Conservation (phyloP, 345 rosid genomes). For the Erodium maritimum region DNA sequence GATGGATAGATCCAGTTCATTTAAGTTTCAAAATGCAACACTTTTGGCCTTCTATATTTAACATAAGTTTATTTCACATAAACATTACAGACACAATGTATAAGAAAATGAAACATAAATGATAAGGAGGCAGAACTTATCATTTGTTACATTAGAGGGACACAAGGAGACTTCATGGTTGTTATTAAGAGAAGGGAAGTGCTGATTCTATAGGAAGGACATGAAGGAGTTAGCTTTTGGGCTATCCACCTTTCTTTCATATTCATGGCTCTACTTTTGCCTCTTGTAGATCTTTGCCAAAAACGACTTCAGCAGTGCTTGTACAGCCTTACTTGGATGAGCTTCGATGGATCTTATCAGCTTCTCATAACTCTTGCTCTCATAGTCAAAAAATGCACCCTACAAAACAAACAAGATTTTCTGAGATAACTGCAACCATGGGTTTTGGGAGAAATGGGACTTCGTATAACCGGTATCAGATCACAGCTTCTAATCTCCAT, state of each 20-base stretch:
- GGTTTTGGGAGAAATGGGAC: too few relatives aligned
- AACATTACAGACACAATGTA: too few relatives aligned
- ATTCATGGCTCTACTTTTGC: constrained; percentile 25
- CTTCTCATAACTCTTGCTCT: constrained; percentile 65
- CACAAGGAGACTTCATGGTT: neutral
- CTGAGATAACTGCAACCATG: neutral
- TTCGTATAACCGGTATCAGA: too few relatives aligned
- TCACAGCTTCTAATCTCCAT: too few relatives aligned
- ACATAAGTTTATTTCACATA: too few relatives aligned
- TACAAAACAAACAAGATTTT: constrained; percentile 5
- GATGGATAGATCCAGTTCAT: too few relatives aligned
- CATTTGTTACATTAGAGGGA: neutral
- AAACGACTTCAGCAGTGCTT: constrained; percentile 76
- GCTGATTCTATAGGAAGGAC: too few relatives aligned
- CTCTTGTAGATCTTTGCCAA: constrained; percentile 86
- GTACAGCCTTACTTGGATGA: constrained; percentile 60
- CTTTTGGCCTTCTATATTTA: too few relatives aligned
- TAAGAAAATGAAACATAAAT: too few relatives aligned
- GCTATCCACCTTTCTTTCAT: neutral
- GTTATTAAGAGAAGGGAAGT: neutral
- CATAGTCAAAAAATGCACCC: constrained; percentile 60
- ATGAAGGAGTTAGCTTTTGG: too few relatives aligned
- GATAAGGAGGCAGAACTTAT: neutral
- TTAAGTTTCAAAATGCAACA: too few relatives aligned
- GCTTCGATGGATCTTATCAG: constrained; percentile 47